Evolutionary conservation across 2,329 filamentous ascomycete genomes (phyloP).

Genomic region (Aspergillus sp.): DNA sequence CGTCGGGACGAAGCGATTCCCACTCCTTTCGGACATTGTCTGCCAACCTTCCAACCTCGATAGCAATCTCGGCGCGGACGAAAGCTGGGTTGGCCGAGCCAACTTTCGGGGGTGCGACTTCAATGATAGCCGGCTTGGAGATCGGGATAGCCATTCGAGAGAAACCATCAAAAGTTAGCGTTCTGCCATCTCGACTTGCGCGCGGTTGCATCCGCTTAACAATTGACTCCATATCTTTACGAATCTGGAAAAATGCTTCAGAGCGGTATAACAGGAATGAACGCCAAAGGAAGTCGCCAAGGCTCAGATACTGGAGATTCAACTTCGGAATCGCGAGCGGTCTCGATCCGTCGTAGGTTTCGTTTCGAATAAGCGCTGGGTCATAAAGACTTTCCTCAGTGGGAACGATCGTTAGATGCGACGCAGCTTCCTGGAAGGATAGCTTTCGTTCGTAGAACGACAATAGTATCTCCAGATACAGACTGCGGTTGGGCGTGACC

Average conservation of each 20-base stretch:
- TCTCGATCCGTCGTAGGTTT: slow-evolving; percentile 77
- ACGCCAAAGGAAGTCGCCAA: slow-evolving; percentile 95
- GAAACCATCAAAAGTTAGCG: slow-evolving; percentile 67
- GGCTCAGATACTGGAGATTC: slow-evolving; percentile 89
- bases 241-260: slow-evolving; percentile 89
- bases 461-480: slow-evolving; percentile 60
- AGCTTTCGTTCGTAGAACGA: slow-evolving; percentile 68
- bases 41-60: slow-evolving; percentile 75
- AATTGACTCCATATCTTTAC: slow-evolving; percentile 79
- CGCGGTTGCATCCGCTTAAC: slow-evolving; percentile 72
- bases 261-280: slow-evolving; percentile 82
- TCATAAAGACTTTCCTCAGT: slow-evolving; percentile 79
- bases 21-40: slow-evolving; percentile 75
- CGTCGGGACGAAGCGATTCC: slow-evolving; percentile 79
- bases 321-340: slow-evolving; percentile 89
- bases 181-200: slow-evolving; percentile 56
- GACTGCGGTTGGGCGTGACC: slow-evolving; percentile 52
- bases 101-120: slow-evolving; percentile 74
- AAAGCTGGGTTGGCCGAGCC: slow-evolving; percentile 76
- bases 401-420: slow-evolving; percentile 67
- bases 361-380: slow-evolving; percentile 67
- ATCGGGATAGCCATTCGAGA: slow-evolving; percentile 91
- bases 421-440: slow-evolving; percentile 74
- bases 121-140: slow-evolving; percentile 74
- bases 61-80: slow-evolving; percentile 75